Evolutionary conservation across 352 stramenopile genomes (phyloP).

Genomic region (Pythium rishiriense): DNA sequence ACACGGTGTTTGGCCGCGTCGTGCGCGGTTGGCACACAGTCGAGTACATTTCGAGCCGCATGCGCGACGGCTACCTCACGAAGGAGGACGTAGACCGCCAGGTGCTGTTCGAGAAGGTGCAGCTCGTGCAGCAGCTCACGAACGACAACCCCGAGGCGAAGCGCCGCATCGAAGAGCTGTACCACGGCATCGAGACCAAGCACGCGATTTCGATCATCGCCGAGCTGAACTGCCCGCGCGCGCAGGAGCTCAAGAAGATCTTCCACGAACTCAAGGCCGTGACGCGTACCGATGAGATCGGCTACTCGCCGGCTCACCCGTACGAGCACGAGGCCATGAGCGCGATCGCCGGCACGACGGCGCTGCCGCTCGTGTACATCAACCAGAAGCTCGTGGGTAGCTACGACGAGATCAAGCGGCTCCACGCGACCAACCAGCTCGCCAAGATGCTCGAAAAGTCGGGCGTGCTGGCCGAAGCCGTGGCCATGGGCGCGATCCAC

Average conservation of each 20-base stretch:
- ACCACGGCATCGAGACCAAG: slow-evolving; percentile 63
- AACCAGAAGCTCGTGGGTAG: slow-evolving; percentile 92
- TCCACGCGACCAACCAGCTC: slow-evolving; percentile 82
- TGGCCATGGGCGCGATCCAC: slow-evolving; percentile 72
- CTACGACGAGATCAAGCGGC: slow-evolving; percentile 91
- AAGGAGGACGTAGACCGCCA: slow-evolving; percentile 69
- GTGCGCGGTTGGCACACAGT: slow-evolving; percentile 80
- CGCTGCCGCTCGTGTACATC: slow-evolving; percentile 97
- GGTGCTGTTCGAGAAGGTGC: slow-evolving; percentile 69
- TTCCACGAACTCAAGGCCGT: slow-evolving; percentile 70
- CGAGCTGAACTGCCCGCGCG: slow-evolving; percentile 94
- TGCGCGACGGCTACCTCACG: slow-evolving; percentile 61
- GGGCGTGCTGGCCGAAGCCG: slow-evolving; percentile 67
- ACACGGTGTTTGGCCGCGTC: slow-evolving; percentile 79
- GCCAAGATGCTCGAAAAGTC: slow-evolving; percentile 81
- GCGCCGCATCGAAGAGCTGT: slow-evolving; percentile 71
- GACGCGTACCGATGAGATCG: slow-evolving; percentile 58
- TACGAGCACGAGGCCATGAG: slow-evolving; percentile 81
- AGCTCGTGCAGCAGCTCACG: slow-evolving; percentile 60
- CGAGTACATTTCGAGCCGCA: slow-evolving; percentile 73
- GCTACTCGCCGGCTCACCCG: slow-evolving; percentile 50
- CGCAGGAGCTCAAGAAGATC: slow-evolving; percentile 84
- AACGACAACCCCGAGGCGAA: slow-evolving; percentile 59
- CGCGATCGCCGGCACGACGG: slow-evolving; percentile 88
- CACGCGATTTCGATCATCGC: slow-evolving; percentile 94